Evolutionary conservation across 306 rosid species (phyloP), one percentile per base, ranked within the genome.

Genomic region (Inga oerstediana): DNA sequence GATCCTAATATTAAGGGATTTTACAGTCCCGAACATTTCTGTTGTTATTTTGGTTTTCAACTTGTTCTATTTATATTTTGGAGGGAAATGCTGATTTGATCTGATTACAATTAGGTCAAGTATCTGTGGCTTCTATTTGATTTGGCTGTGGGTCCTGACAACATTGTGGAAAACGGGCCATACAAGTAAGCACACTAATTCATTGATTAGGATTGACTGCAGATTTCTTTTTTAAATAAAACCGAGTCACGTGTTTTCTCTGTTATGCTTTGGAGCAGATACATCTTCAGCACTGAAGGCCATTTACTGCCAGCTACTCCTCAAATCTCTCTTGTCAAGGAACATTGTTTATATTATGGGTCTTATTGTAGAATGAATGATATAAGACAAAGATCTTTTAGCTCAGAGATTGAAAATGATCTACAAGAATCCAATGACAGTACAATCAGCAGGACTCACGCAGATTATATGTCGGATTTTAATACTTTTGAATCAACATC

Each of bases 121-220:
- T 96, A 96, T 86, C 84, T 96, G 86, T 96, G 99, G 99, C 99
- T 96, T 82, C 99, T 96, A 77, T 96, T 96, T 80, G 99, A 96
- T 89, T 85, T 96, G 86, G 99, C 99, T 19, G 97, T 79, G 74
- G 98, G 94, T 86, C 94, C 98, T 58, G 97, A 93, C 84, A 96
- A 93, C 90, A 91, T 96, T 41, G 99, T 96, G 75, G 99, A 96
- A 87, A 93, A 89, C 78, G 98, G 99, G 77, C 99, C 98, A 59
- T 92, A 96, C 98, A 96, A 88, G 99, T 96, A 80, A 91, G 95
- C 81, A 75, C 70, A 80, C 68, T 79, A 62, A 82, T 74, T 58
- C 71, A 54, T 43, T 32, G 58, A 12, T 59, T 87, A 51, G 59
- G 58, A 78, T 84, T 85, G 71, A 82, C 43, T 73, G 51, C 35